Conservation (phyloP, 2,329 filamentous ascomycete genomes). For the Pseudogymnoascus sp. region DNA sequence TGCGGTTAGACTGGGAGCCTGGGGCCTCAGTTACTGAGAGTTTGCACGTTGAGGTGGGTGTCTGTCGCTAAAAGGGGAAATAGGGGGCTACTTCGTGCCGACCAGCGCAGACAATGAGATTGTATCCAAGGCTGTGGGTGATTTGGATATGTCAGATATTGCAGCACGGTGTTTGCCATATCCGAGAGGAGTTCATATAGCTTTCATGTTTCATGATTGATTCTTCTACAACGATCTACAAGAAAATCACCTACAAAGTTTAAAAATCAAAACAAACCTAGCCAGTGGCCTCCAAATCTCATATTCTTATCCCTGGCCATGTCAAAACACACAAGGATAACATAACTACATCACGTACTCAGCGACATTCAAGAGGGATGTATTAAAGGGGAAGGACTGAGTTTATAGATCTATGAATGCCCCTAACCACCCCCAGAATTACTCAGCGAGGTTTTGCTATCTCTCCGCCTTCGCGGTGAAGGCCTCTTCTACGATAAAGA, state of each 20-base stretch:
- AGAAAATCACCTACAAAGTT: not conserved
- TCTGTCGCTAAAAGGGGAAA: not conserved
- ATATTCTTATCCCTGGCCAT: not conserved
- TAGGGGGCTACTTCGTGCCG: not conserved
- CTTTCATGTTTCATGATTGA: not conserved
- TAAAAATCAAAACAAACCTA: not conserved
- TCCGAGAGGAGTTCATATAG: not conserved
- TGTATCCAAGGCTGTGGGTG: not conserved
- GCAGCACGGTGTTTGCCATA: not conserved
- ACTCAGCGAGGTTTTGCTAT: not conserved
- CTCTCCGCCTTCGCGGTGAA: not conserved
- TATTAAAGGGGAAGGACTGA: not conserved
- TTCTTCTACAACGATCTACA: not conserved
- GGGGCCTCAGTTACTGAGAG: not conserved
- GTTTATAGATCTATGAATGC: conserved; percentile 3
- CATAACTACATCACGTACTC: not conserved
- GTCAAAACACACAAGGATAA: not conserved
- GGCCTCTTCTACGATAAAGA: not conserved
- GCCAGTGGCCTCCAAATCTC: not conserved
- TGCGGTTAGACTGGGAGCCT: not conserved
- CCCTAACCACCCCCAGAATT: not conserved
- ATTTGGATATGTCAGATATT: not conserved
- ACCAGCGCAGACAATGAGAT: not conserved
- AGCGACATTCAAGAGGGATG: not conserved
- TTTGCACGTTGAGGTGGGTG: not conserved